Conservation (phyloP, 495 filamentous ascomycete species). For the Hamigera avellanea region DNA sequence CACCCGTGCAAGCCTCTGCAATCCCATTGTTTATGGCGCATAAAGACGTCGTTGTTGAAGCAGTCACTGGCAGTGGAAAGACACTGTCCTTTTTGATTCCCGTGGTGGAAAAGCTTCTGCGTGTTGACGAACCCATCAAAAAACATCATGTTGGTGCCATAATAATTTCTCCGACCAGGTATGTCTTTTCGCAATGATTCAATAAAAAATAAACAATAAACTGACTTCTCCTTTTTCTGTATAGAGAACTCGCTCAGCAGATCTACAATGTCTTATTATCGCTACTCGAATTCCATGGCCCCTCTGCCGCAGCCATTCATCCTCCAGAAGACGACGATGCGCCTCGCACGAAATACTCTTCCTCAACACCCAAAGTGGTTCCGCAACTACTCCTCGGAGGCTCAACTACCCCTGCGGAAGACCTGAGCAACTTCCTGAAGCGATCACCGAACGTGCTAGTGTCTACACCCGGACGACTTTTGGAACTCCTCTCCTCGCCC, state of each 20-base stretch:
- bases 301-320: constrained; percentile 55
- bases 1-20: constrained; percentile 87
- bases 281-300: constrained; percentile 69
- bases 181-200: constrained; percentile 2
- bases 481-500: constrained; percentile 80
- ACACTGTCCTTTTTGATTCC: constrained; percentile 87
- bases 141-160: constrained; percentile 84
- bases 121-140: constrained; percentile 63
- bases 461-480: constrained; percentile 76
- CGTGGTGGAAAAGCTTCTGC: constrained; percentile 71
- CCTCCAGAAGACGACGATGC: constrained; percentile 40
- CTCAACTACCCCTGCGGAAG: constrained; percentile 68
- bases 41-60: constrained; percentile 95
- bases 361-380: constrained; percentile 46
- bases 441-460: constrained; percentile 77
- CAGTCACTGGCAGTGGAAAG: constrained; percentile 93
- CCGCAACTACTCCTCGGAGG: constrained; percentile 89
- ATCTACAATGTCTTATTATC: constrained; percentile 74
- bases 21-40: constrained; percentile 86
- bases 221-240: neutral
- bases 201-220: neutral
- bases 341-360: constrained; percentile 36
- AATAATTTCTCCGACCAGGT: constrained; percentile 79
- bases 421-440: constrained; percentile 70
- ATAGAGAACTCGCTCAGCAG: constrained; percentile 77